Evolutionary conservation across 495 filamentous ascomycete species (phyloP).

Genomic region (Penicillium verhagenii): DNA sequence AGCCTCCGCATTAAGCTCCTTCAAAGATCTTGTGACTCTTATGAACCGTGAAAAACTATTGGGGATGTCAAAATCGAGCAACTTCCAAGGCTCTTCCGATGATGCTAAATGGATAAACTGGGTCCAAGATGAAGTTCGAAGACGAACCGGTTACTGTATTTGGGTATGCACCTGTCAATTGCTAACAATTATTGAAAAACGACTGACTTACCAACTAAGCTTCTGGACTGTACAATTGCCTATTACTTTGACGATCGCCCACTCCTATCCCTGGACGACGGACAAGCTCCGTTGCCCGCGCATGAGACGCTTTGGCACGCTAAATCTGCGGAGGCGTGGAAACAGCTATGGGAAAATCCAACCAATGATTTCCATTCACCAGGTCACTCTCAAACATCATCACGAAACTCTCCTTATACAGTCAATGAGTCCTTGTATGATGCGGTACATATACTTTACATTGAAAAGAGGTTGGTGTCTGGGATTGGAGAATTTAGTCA

Average conservation of each 20-base stretch:
- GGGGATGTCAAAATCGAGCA: not conserved
- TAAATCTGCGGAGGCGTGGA: conserved; percentile 36
- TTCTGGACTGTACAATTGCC: conserved; percentile 47
- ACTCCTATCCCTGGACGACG: conserved; percentile 41
- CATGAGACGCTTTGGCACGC: conserved; percentile 50
- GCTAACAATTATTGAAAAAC: not conserved
- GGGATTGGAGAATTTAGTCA: conserved; percentile 48
- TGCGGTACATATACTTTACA: conserved; percentile 46
- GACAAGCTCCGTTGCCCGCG: conserved; percentile 42
- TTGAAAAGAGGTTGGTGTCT: conserved; percentile 47
- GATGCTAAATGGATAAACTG: conserved; percentile 25
- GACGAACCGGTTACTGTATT: conserved; percentile 46
- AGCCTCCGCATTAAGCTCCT: conserved; percentile 23
- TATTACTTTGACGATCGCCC: conserved; percentile 43
- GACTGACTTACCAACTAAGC: conserved; percentile 16
- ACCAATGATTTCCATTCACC: conserved; percentile 17
- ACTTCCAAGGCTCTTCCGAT: conserved; percentile 5
- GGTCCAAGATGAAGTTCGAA: conserved; percentile 36
- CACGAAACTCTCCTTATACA: conserved; percentile 10
- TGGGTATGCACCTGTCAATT: conserved; percentile 33
- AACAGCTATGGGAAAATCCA: conserved; percentile 27
- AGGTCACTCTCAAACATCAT: not conserved
- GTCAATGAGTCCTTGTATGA: conserved; percentile 42
- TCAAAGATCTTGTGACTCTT: conserved; percentile 36
- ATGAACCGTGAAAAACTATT: conserved; percentile 26